Conservation (phyloP, 352 stramenopile genomes). For the Phytophthora pistaciae region DNA sequence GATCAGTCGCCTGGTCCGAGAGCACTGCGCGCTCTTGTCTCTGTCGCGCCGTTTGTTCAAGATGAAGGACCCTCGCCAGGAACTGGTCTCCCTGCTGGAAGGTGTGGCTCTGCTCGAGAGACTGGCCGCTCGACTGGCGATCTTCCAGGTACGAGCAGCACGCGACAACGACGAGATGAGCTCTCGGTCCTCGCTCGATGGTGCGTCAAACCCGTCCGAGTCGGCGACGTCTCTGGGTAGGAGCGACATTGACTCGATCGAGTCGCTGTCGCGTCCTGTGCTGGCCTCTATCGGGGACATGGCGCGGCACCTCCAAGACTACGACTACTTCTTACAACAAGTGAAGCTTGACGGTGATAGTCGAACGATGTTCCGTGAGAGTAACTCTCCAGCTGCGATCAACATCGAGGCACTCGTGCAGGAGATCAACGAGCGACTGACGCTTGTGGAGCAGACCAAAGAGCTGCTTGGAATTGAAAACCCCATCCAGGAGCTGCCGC, state of each 20-base stretch:
- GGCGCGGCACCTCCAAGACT: conserved; percentile 68
- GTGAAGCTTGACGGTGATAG: conserved; percentile 26
- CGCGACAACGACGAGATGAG: conserved; percentile 17
- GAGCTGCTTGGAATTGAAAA: conserved; percentile 41
- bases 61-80: conserved; percentile 57
- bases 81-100: conserved; percentile 63
- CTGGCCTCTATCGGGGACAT: conserved; percentile 63
- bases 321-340: conserved; percentile 59
- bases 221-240: conserved; percentile 15
- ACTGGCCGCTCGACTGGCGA: conserved; percentile 32
- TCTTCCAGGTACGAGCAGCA: conserved; percentile 34
- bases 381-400: conserved; percentile 14
- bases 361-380: neutral
- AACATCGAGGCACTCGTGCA: conserved; percentile 46
- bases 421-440: conserved; percentile 48
- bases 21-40: conserved; percentile 65
- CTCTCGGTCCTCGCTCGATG: conserved; percentile 9
- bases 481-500: conserved; percentile 40
- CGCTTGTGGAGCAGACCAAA: conserved; percentile 40
- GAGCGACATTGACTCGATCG: conserved; percentile 26
- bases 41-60: conserved; percentile 58
- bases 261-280: conserved; percentile 42
- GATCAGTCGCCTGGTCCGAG: conserved; percentile 58
- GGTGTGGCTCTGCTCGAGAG: conserved; percentile 60
- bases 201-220: conserved; percentile 7